These are phyloP conservation scores for Pythium scleroteichum DNA, from an alignment of 352 stramenopile genomes.

Conservation along the genomic window DNA sequence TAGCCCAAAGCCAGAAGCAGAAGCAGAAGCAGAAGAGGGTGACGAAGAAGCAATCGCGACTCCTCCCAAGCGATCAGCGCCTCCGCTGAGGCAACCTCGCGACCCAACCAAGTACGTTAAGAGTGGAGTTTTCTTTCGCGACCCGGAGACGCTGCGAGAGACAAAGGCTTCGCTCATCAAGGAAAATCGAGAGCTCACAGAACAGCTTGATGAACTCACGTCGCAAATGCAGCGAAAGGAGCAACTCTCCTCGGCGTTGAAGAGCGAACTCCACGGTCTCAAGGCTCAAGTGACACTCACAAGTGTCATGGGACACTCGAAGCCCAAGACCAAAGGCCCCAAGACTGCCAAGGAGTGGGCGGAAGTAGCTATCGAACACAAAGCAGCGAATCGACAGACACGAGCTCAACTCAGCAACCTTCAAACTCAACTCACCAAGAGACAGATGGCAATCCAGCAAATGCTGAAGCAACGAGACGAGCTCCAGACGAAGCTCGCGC, in stretches of 20 bases:
- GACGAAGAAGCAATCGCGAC: background rate
- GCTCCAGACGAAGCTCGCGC: conserved; percentile 32
- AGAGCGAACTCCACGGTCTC: conserved; percentile 50
- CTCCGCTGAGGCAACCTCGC: conserved; percentile 5
- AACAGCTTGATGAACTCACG: conserved; percentile 35
- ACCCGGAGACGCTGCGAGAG: conserved; percentile 51
- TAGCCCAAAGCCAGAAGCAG: conserved; percentile 8
- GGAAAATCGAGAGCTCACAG: conserved; percentile 41
- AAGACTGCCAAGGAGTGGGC: conserved; percentile 44
- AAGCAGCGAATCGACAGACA: conserved; percentile 39
- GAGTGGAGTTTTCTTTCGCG: conserved; percentile 53
- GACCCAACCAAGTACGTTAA: conserved; percentile 25
- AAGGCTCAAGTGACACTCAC: conserved; percentile 58
- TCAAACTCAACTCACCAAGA: conserved; percentile 23
- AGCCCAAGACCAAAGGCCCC: background rate
- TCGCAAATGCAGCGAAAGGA: conserved; percentile 42
- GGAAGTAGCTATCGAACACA: conserved; percentile 45
- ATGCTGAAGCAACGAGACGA: conserved; percentile 35
- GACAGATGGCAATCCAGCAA: conserved; percentile 14
- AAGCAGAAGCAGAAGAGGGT: background rate
- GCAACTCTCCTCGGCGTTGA: conserved; percentile 32
- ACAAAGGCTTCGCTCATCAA: conserved; percentile 36
- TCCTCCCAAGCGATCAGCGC: background rate
- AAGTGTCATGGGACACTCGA: conserved; percentile 1
- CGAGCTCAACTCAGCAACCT: conserved; percentile 31